phyloP scores from a whole-genome alignment of 495 filamentous ascomycete species.

The Tirmania nivea region DNA sequence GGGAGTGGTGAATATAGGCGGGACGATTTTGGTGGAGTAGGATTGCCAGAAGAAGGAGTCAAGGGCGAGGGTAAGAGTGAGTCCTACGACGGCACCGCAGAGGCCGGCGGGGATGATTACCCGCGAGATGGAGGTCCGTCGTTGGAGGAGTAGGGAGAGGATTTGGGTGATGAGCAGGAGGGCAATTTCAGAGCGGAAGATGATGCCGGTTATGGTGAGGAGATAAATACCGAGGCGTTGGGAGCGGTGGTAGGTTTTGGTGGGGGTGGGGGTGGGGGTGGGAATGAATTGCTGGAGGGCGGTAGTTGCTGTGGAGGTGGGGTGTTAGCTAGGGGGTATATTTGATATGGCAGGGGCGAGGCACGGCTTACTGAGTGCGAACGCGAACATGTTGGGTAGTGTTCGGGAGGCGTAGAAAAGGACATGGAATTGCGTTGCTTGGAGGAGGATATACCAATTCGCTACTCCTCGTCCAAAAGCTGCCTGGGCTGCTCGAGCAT shows the following conservation, averaged over 20 bases:
- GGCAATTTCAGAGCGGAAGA: conserved; percentile 81
- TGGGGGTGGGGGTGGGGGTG: conserved; percentile 15
- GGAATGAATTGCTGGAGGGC: conserved; percentile 54
- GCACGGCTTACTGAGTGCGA: conserved; percentile 44
- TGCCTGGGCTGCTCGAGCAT: conserved; percentile 37
- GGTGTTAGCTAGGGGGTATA: not conserved
- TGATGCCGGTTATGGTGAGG: conserved; percentile 57
- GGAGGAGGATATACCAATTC: conserved; percentile 65
- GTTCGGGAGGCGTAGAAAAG: conserved; percentile 85
- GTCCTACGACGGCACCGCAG: conserved; percentile 37
- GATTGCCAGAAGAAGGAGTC: conserved; percentile 87
- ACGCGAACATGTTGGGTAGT: conserved; percentile 92
- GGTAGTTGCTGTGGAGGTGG: conserved; percentile 32
- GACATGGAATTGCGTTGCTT: conserved; percentile 76
- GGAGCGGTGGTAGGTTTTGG: conserved; percentile 18
- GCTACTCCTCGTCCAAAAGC: conserved; percentile 49
- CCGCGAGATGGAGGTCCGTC: conserved; percentile 31
- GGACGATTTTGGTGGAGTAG: conserved; percentile 13
- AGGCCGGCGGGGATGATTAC: conserved; percentile 46
- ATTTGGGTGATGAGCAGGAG: conserved; percentile 45
- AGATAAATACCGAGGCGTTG: conserved; percentile 42
- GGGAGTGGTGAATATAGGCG: conserved; percentile 12
- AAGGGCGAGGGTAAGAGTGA: conserved; percentile 43
- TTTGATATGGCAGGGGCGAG: not conserved
- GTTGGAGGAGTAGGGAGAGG: conserved; percentile 33